Base-by-base conservation (phyloP, 345 rosid species). In the Gynandropsis gynandra region DNA sequence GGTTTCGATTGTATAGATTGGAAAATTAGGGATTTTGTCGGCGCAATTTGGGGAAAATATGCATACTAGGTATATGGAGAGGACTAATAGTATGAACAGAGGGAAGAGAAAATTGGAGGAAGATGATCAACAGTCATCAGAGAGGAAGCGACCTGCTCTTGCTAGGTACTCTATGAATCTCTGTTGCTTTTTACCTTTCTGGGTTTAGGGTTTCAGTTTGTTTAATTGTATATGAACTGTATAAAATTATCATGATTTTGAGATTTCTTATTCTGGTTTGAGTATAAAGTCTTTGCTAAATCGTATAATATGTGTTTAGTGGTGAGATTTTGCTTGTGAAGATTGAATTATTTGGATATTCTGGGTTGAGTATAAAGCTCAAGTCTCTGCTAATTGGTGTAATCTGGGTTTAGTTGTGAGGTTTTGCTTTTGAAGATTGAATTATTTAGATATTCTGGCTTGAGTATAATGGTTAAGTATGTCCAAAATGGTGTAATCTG, bases 61-160 rank as follows among this genome's bases (percentile, higher is more conserved):
- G 95, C 83, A 86, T 16, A 79, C 83, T 29, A 80, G 88, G 72
- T 83, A 71, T 52, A 71, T 86, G 84, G 86, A 86, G 72, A 76
- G 94, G 73, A 73, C 94, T 46, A 87, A 73, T 51, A 79, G 77
- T 59, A 81, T 79, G 82, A 71, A 68, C 31, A 68, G 92, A 65
- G 92, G 80, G 52, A 90, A 90, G 77, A 74, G 98, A 53, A 70
- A 81, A 21, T 59, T 79, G 44, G 96, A 87, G 46, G 71, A 77
- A 44, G 68, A 74, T 43, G 55, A 76, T 37, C 76, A 67, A 17
- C 90, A 83, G 61, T 85, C 95, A 16, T 85, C 95, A 16, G 96
- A 84, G 55, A 67, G 81, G 65, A 90, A 87, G 64, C 75, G 87
- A 33, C 98, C 98, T 1, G 96, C 98, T 77, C 72, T 90, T 61